Conservation (phyloP, 1,284 basidiomycete species). For the Phellopilus nigrolimitatus region DNA sequence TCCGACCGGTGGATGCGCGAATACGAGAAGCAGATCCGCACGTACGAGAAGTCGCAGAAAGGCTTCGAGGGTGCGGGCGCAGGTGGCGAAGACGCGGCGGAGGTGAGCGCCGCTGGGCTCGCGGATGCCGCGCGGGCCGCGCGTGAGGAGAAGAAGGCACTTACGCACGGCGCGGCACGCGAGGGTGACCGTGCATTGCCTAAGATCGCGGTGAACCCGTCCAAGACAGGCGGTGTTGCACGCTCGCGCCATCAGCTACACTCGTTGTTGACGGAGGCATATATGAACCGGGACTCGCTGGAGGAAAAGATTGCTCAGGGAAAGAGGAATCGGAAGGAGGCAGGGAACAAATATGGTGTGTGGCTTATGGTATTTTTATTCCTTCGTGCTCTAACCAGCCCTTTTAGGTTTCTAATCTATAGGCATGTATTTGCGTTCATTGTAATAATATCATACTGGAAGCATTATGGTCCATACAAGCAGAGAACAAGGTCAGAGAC, state of each 20-base stretch:
- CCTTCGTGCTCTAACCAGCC: too few species aligned
- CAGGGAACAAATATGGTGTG: conserved; percentile 81
- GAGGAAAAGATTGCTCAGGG: conserved; percentile 79
- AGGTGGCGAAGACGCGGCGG: conserved; percentile 45
- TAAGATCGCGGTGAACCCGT: conserved; percentile 72
- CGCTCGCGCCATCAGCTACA: conserved; percentile 71
- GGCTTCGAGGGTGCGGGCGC: conserved; percentile 61
- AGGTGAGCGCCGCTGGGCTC: conserved; percentile 65
- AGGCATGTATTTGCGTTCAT: too few species aligned
- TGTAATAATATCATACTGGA: too few species aligned
- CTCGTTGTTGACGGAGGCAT: conserved; percentile 72
- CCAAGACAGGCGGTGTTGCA: conserved; percentile 64
- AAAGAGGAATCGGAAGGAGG: conserved; percentile 75
- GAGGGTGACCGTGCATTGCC: conserved; percentile 52
- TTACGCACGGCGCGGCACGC: conserved; percentile 47
- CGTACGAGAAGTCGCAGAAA: conserved; percentile 62
- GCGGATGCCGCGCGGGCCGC: conserved; percentile 73
- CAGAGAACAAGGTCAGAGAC: too few species aligned
- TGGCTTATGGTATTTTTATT: too few species aligned
- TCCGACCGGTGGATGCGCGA: conserved; percentile 66
- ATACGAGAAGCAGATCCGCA: conserved; percentile 64
- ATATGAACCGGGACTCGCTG: conserved; percentile 68
- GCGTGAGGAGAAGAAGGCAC: conserved; percentile 64
- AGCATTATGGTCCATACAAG: too few species aligned
- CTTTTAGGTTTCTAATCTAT: too few species aligned